Conservation (phyloP, 202 grass and related monocot genomes). For the Panicum virgatum region DNA sequence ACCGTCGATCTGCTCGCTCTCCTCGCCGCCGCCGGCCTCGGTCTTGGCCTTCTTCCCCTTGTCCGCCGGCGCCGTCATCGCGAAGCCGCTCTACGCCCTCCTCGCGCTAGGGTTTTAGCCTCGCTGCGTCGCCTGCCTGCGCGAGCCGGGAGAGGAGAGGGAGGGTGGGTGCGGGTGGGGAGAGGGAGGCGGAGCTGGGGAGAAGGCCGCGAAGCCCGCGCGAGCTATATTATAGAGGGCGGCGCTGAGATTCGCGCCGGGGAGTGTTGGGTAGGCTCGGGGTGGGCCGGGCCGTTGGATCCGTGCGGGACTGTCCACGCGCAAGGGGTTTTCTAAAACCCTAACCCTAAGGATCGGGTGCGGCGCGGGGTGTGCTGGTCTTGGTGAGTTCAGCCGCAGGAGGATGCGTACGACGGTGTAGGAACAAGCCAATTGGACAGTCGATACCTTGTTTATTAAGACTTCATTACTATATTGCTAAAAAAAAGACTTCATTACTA, state of each 20-base stretch:
- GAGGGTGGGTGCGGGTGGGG: slow-evolving; percentile 9
- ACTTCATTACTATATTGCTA: too few relatives aligned
- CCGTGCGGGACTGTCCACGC: background rate
- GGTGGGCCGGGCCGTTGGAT: slow-evolving; percentile 37
- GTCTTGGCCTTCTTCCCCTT: slow-evolving; percentile 92
- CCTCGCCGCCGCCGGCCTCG: slow-evolving; percentile 51
- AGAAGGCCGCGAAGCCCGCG: slow-evolving; percentile 1
- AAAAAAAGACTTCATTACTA: too few relatives aligned
- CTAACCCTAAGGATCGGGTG: slow-evolving; percentile 72
- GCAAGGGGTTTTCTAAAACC: slow-evolving; percentile 58
- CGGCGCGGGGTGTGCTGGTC: background rate
- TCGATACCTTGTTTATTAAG: background rate
- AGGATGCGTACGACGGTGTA: background rate
- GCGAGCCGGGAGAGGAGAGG: background rate
- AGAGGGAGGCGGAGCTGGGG: slow-evolving; percentile 48
- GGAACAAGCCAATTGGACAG: background rate
- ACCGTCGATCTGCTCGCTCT: slow-evolving; percentile 65
- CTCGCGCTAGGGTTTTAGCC: slow-evolving; percentile 47
- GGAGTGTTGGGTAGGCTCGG: background rate
- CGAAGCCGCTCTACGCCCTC: background rate
- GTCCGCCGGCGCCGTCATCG: slow-evolving; percentile 62
- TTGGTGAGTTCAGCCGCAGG: background rate
- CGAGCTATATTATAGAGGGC: slow-evolving; percentile 33
- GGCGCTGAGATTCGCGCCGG: slow-evolving; percentile 41
- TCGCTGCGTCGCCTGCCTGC: slow-evolving; percentile 8